A percentile compares a stretch with the other conserved stretches of the same genome.
These are phyloP conservation scores for Hibiscus mutabilis DNA, from an alignment of 345 rosid species.

Conservation along the genomic window DNA sequence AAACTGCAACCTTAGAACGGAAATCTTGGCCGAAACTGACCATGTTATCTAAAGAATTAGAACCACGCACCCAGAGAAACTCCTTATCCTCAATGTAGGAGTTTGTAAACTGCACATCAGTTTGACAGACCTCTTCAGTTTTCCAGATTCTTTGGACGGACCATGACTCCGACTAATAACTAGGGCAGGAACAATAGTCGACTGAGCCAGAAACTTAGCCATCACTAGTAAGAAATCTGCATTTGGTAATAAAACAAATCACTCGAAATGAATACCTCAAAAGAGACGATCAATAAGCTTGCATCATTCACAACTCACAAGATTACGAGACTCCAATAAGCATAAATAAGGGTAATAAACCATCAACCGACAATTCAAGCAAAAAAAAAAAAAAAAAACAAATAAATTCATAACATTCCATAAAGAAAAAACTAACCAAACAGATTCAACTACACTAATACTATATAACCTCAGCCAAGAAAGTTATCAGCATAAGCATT, in stretches of 20 bases:
- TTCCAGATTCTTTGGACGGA: conserved; percentile 37
- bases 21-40: conserved; percentile 34
- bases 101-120: conserved; percentile 38
- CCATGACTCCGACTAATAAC: conserved; percentile 32
- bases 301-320: neutral
- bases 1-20: conserved; percentile 32
- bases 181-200: conserved; percentile 35
- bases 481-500: too few relatives aligned
- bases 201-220: conserved; percentile 65
- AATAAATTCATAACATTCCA: too few relatives aligned
- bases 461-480: too few relatives aligned
- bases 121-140: conserved; percentile 31
- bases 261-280: neutral
- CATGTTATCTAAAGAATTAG: conserved; percentile 35
- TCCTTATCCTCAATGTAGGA: conserved; percentile 37
- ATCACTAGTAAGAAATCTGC: conserved; percentile 42
- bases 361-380: neutral
- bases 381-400: too few relatives aligned
- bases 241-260: conserved; percentile 9
- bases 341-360: neutral
- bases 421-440: too few relatives aligned
- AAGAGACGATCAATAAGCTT: neutral
- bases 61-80: conserved; percentile 47
- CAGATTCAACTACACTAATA: too few relatives aligned
- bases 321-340: too few relatives aligned